Conservation (phyloP, 139 green algal species). For the Desmodesmus armatus region DNA sequence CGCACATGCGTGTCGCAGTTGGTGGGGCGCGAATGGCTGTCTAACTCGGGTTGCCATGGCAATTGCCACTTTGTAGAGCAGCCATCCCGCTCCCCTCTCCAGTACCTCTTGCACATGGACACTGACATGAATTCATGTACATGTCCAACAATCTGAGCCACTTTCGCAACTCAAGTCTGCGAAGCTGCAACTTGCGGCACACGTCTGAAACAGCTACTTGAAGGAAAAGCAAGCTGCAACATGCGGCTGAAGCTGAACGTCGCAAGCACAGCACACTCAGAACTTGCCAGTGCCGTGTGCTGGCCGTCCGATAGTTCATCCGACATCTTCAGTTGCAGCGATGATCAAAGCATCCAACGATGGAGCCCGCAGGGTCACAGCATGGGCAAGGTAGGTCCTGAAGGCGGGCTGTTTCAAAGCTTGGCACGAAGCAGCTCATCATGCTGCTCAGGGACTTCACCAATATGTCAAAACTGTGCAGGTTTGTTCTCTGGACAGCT, state of each 20-base stretch:
- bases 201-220: not conserved
- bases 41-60: too few species aligned
- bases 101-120: too few species aligned
- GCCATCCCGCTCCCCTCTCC: too few species aligned
- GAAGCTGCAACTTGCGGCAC: too few species aligned
- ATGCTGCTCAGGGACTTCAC: not conserved
- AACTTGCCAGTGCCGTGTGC: conserved; percentile 61
- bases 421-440: not conserved
- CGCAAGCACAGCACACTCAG: conserved; percentile 53
- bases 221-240: not conserved
- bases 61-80: too few species aligned
- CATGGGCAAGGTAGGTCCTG: conserved; percentile 63
- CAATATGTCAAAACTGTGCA: conserved; percentile 31
- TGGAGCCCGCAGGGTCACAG: conserved; percentile 70
- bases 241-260: conserved; percentile 58
- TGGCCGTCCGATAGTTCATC: conserved; percentile 69
- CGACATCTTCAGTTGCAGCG: conserved; percentile 64
- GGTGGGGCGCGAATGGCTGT: too few species aligned
- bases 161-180: too few species aligned
- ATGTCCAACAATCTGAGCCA: too few species aligned
- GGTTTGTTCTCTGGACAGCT: conserved; percentile 70
- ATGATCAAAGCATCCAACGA: conserved; percentile 74
- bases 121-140: too few species aligned
- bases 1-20: too few species aligned
- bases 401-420: not conserved